Evolutionary conservation across 1,139 yeast genomes (phyloP).

Genomic region (Cylindricascospora bacillispora): DNA sequence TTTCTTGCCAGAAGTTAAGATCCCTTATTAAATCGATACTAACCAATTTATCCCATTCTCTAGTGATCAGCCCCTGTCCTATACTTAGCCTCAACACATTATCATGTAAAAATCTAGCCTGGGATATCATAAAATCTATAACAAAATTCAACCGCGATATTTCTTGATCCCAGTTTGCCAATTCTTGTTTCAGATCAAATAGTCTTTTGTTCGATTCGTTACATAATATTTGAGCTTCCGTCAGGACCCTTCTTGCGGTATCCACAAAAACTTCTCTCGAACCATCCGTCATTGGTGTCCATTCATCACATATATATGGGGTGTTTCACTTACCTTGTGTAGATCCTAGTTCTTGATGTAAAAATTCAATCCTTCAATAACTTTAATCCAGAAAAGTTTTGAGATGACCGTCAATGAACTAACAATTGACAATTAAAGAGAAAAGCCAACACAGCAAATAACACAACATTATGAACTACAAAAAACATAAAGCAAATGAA

Average conservation of each 20-base stretch:
- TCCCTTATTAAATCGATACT: conserved; percentile 16
- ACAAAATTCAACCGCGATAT: conserved; percentile 24
- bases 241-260: conserved; percentile 27
- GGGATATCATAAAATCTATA: conserved; percentile 26
- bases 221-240: conserved; percentile 28
- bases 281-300: conserved; percentile 10
- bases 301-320: too few relatives aligned
- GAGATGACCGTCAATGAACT: too few relatives aligned
- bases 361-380: too few relatives aligned
- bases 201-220: conserved; percentile 26
- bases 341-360: too few relatives aligned
- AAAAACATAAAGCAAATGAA: too few relatives aligned
- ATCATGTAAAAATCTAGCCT: conserved; percentile 23
- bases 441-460: too few relatives aligned
- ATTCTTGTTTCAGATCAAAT: conserved; percentile 11
- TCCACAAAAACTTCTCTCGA: conserved; percentile 9
- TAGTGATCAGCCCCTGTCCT: conserved; percentile 19
- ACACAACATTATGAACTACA: too few relatives aligned
- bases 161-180: conserved; percentile 16
- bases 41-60: conserved; percentile 15
- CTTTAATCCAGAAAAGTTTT: too few relatives aligned
- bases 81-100: conserved; percentile 24
- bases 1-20: conserved; percentile 23
- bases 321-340: too few relatives aligned
- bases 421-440: too few relatives aligned